Base-by-base conservation (phyloP, 164 flowering plant species). In the Platanus orientalis region DNA sequence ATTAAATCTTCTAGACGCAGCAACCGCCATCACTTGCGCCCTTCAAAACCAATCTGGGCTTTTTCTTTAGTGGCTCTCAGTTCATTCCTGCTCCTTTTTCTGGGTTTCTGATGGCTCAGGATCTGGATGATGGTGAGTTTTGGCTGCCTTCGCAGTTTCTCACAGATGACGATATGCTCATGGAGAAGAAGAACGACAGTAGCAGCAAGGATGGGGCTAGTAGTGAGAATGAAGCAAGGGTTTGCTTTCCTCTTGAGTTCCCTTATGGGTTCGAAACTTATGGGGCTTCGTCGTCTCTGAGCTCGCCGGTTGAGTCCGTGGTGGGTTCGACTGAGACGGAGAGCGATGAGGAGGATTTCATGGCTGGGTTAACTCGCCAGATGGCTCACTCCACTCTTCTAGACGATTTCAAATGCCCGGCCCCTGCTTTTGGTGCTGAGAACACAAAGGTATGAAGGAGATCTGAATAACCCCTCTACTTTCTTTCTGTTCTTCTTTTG, bases 121-220 rank as follows among this genome's bases (percentile, higher is more conserved):
- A 62, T 26, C 61, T 83, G 21, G 81, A 79, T 32, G 85, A 80
- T 59, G 84, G 78, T 6, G 90, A 79, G 85, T 83, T 87, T 39
- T 87, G 86, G 90, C 75, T 87, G 0, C 90, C 90, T 9, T 67
- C 86, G 0, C 63, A 80, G 73, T 83, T 84, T 61, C 79, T 84
- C 7, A 50, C 77, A 0, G 90, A 87, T 63, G 83, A 81, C 32
- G 84, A 76, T 32, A 25, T 68, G 1, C 51, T 75, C 21, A 57
- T 74, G 74, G 83, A 77, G 39, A 72, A 63, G 62, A 61, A 51
- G 16, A 60, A 50, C 20, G n/a, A 11, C 17, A 47, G 21, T 47
- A 42, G 1, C 12, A 19, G 24, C 1, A 24, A 17, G 21, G 53
- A 28, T 3, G 60, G 42, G 2, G 1, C 25, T 21, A 66, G 29